Base-by-base conservation (phyloP, 2,329 filamentous ascomycete species). In the Xylariaceae sp. region DNA sequence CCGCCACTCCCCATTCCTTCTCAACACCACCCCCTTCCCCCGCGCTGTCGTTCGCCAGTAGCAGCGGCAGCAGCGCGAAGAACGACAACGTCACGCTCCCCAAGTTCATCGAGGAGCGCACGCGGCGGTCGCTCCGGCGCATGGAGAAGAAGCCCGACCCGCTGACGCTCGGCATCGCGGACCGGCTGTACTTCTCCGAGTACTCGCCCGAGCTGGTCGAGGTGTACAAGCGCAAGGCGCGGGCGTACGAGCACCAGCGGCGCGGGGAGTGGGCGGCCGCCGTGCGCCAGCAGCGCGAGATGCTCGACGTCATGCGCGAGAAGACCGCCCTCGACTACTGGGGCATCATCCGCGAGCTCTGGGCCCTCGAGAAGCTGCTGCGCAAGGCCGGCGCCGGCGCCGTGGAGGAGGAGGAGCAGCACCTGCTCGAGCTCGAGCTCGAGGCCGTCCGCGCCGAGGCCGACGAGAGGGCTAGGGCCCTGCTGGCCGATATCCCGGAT, bases 321-420 rank as follows among this genome's bases (percentile, higher is more conserved):
- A 20, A 16, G 13, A 27, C 27, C 10, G 16, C 24, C 1, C 10
- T 33, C 3, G 46, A 42, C 21, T 24, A 6, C 36, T 27, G 20
- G 36, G 27, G 37, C 11, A 33, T 48, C 23, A 48, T 53, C n/a
- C 43, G 50, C 15, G 50, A 53, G 50, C 43, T 53, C 9, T 53
- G 43, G 43, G 42, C 27, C n/a, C 42, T 53, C 3, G 44, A 48
- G 44, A 27, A 23, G n/a, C 13, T 53, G 6, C 37, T 53, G 4
- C 13, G 30, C 3, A 15, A 23, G 24, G 24, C 23, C 4, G 50
- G 41, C 23, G 50, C 23, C 8, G 4, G 23, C n/a, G n/a, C n/a
- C n/a, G n/a, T n/a, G n/a, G n/a, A n/a, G n/a, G n/a, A n/a, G n/a
- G n/a, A n/a, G n/a, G n/a, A n/a, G n/a, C n/a, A n/a, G n/a, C n/a